A percentile compares a stretch with the other conserved stretches of the same genome.
Conservation (phyloP, 805 yeast genomes). For the Candida ovalis region DNA sequence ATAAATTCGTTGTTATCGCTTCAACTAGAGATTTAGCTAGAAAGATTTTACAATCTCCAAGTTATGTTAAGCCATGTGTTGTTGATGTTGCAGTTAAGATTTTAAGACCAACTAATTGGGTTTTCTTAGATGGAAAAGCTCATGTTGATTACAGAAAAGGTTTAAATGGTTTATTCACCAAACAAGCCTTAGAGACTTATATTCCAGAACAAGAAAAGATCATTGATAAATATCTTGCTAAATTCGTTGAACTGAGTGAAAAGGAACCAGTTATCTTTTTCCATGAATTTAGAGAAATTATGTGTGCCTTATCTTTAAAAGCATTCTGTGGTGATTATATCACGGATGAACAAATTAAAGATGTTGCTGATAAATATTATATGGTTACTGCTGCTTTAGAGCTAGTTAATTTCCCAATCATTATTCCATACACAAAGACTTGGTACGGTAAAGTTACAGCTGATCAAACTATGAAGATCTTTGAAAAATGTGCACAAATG, state of each 20-base stretch:
- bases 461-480: conserved; percentile 89
- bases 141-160: conserved; percentile 92
- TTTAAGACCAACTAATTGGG: conserved; percentile 96
- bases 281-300: conserved; percentile 91
- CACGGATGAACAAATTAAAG: conserved; percentile 83
- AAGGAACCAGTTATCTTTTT: conserved; percentile 71
- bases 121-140: conserved; percentile 91
- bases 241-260: conserved; percentile 53
- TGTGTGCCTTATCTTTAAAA: conserved; percentile 90
- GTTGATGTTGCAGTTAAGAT: conserved; percentile 96
- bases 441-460: conserved; percentile 97
- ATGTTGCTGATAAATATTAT: conserved; percentile 89
- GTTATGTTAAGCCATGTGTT: conserved; percentile 93
- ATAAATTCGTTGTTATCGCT: conserved; percentile 94
- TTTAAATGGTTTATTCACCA: conserved; percentile 84
- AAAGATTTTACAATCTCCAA: conserved; percentile 79
- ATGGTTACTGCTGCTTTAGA: conserved; percentile 93
- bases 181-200: conserved; percentile 76
- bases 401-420: conserved; percentile 95
- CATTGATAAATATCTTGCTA: conserved; percentile 77
- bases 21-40: conserved; percentile 84
- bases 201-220: conserved; percentile 80
- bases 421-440: conserved; percentile 91
- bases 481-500: conserved; percentile 82
- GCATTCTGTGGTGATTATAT: conserved; percentile 96